Base-by-base conservation (phyloP, 805 yeast genomes). In the Huiozyma naganishii region DNA sequence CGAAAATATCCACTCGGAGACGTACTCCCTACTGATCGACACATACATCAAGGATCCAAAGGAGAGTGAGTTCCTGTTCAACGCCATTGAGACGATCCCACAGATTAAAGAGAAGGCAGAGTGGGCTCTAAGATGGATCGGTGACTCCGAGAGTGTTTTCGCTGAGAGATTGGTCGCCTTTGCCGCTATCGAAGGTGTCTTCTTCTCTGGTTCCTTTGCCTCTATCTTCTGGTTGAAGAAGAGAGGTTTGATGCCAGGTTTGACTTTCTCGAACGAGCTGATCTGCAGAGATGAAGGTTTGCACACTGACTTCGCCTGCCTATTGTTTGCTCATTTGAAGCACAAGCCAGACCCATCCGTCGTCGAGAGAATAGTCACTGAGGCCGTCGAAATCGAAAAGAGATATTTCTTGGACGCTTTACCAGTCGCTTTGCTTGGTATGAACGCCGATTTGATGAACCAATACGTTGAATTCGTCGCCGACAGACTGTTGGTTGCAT, bases 241-340 rank as follows among this genome's bases (percentile, higher is more conserved):
- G 79, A 83, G 96, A 68, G 98, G 98, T 65, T 74, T 90, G 63
- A 90, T 90, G 98, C 97, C 98, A 33, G 98, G 98, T 62, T 75
- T 90, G 59, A 90, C 97, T 37, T 92, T 90, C 76, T 89, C 97
- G 45, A 90, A 90, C 69, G 98, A 90, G 71, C 79, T 90, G 64
- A 90, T 90, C 59, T 88, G 95, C 64, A 87, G 98, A 71, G 98
- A 90, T 68, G 98, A 90, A 73, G 98, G 98, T 66, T 73, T 92
- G 69, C 98, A 90, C 70, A 90, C 98, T 43, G 98, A 90, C 71
- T 90, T 92, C 68, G 98, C 97, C 29, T 92, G 97, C 68, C 73
- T 90, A 62, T 74, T 90, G 65, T 92, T 86, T 72, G 80, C 95
- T 41, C 98, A 90, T 69, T 76, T 90, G 65, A 77, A 83, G 69